Conservation (phyloP, 2,329 filamentous ascomycete species). For the Botrytis aclada region DNA sequence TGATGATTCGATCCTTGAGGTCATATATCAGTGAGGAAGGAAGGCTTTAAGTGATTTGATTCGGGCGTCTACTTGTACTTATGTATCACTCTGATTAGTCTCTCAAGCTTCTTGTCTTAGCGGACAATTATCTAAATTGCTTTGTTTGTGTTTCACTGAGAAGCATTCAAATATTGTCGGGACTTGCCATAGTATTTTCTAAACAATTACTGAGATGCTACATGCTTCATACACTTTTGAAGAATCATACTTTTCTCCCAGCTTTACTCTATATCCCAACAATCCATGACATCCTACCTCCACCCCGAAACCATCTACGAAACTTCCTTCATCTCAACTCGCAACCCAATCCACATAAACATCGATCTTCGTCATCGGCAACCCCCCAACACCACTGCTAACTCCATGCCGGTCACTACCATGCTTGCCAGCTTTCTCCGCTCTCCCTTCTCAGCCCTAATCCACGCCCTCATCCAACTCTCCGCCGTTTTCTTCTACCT, state of each 20-base stretch:
- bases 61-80: background rate
- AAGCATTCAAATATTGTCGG: background rate
- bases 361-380: background rate
- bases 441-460: background rate
- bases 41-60: background rate
- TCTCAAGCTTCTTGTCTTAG: background rate
- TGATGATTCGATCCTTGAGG: too few relatives aligned
- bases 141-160: background rate
- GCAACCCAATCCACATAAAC: background rate
- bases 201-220: background rate
- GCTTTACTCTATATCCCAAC: background rate
- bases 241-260: background rate
- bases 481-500: constrained; percentile 1
- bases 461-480: background rate
- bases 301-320: constrained; percentile 3
- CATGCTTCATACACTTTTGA: background rate
- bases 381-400: background rate
- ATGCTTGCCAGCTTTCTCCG: background rate
- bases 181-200: too few relatives aligned
- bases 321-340: background rate
- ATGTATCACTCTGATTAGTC: background rate
- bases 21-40: background rate
- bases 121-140: background rate
- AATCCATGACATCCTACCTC: background rate
- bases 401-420: background rate